Conservation (phyloP, 257 asterid genomes). For the Verbascum thapsus region DNA sequence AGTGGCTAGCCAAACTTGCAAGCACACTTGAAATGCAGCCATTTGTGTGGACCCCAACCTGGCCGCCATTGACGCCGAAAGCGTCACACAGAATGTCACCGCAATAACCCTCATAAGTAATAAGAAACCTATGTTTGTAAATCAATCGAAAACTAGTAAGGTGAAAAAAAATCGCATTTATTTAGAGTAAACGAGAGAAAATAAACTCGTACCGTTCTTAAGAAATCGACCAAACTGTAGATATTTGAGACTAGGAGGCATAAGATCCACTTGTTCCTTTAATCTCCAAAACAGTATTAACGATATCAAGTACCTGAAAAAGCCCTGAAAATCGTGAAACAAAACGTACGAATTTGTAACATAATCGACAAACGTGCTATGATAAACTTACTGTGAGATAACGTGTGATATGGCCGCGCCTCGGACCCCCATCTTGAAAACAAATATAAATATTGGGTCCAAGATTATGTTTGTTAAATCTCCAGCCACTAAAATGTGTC, state of each 20-base stretch:
- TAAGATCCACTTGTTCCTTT: slow-evolving; percentile 51
- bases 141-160: neutral
- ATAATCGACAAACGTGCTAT: neutral
- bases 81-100: slow-evolving; percentile 78
- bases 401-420: slow-evolving; percentile 85
- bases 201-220: slow-evolving; percentile 52
- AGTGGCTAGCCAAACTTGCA: slow-evolving; percentile 85
- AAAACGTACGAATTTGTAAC: neutral
- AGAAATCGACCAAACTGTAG: slow-evolving; percentile 70
- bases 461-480: slow-evolving; percentile 59
- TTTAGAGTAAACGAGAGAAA: neutral
- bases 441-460: slow-evolving; percentile 68
- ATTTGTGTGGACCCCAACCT: slow-evolving; percentile 68
- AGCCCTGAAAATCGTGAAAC: slow-evolving; percentile 16
- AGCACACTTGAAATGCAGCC: slow-evolving; percentile 93
- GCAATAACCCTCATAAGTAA: slow-evolving; percentile 81
- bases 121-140: slow-evolving; percentile 46
- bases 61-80: slow-evolving; percentile 84
- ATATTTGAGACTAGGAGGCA: slow-evolving; percentile 58
- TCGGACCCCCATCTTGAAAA: slow-evolving; percentile 54
- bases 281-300: slow-evolving; percentile 63
- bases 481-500: slow-evolving; percentile 53
- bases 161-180: neutral
- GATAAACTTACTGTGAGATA: slow-evolving; percentile 66
- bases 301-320: slow-evolving; percentile 73